These are phyloP conservation scores for Carallia pectinifolia DNA, from an alignment of 345 rosid genomes.

Conservation along the genomic window DNA sequence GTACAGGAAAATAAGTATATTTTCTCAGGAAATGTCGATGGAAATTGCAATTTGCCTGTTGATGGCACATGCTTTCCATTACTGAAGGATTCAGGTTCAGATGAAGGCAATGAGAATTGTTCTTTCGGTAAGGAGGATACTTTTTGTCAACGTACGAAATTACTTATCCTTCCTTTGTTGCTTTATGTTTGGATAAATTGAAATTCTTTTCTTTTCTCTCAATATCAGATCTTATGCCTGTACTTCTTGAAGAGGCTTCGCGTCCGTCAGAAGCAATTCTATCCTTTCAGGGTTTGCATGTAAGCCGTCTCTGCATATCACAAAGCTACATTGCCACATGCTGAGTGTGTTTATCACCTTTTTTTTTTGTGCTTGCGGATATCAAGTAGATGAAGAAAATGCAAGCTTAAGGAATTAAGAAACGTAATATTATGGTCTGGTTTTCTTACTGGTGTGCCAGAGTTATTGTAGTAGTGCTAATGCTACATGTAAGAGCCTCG, in stretches of 20 bases:
- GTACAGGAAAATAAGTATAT: conserved; percentile 27
- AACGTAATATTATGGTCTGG: too few relatives aligned
- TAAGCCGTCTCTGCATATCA: conserved; percentile 16
- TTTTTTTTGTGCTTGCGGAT: neutral
- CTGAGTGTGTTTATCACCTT: neutral
- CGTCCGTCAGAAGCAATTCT: conserved; percentile 42
- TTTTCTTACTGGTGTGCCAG: too few relatives aligned
- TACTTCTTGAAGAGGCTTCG: conserved; percentile 48
- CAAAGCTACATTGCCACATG: neutral
- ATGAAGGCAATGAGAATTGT: conserved; percentile 35
- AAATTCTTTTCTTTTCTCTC: conserved; percentile 12
- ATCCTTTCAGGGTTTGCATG: conserved; percentile 41
- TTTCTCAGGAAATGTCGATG: conserved; percentile 19
- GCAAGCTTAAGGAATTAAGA: too few relatives aligned
- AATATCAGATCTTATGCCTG: conserved; percentile 57
- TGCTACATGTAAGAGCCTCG: too few relatives aligned
- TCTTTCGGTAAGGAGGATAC: conserved; percentile 35
- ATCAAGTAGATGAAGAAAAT: too few relatives aligned
- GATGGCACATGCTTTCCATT: conserved; percentile 38
- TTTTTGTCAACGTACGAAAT: conserved; percentile 1
- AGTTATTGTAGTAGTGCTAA: too few relatives aligned
- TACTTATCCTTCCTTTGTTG: neutral
- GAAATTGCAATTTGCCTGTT: conserved; percentile 29
- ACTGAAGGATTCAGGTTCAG: conserved; percentile 34
- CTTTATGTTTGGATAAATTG: conserved; percentile 4